Percentiles rank a stretch among this genome's conserved stretches.
phyloP scores from a whole-genome alignment of 352 stramenopile species.

The Pythium brassicae region DNA sequence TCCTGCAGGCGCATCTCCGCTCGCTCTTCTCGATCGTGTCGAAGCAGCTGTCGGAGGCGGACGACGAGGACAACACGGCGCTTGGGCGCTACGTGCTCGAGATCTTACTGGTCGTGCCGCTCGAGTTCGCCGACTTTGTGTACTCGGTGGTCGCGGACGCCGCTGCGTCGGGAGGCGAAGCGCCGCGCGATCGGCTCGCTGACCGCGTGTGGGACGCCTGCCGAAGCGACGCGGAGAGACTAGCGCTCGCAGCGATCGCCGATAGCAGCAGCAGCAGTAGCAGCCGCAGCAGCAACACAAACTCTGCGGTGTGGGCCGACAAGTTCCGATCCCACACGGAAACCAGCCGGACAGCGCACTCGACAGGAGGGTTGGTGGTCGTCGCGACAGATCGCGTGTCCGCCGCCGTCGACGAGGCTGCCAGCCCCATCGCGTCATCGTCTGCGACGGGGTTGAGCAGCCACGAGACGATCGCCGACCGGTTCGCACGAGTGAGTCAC shows the following conservation, averaged over 20 bases:
- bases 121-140: slow-evolving; percentile 52
- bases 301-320: neutral
- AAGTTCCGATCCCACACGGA: neutral
- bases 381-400: neutral
- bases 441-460: neutral
- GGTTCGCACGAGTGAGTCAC: slow-evolving; percentile 7
- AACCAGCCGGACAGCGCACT: neutral
- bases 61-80: slow-evolving; percentile 1
- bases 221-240: slow-evolving; percentile 26
- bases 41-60: neutral
- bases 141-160: slow-evolving; percentile 30
- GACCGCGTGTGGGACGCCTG: slow-evolving; percentile 30
- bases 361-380: neutral
- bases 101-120: slow-evolving; percentile 40
- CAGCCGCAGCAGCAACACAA: neutral
- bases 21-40: slow-evolving; percentile 19
- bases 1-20: slow-evolving; percentile 63
- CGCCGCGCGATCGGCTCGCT: slow-evolving; percentile 15
- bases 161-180: neutral
- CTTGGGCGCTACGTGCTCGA: slow-evolving; percentile 42
- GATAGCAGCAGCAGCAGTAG: slow-evolving; percentile 2
- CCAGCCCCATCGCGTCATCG: neutral
- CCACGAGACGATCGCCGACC: slow-evolving; percentile 6
- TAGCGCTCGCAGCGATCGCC: slow-evolving; percentile 20
- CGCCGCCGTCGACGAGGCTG: neutral